These are phyloP conservation scores for Fagopyrum tataricum DNA, from an alignment of 148 eudicot genomes.

Conservation along the genomic window DNA sequence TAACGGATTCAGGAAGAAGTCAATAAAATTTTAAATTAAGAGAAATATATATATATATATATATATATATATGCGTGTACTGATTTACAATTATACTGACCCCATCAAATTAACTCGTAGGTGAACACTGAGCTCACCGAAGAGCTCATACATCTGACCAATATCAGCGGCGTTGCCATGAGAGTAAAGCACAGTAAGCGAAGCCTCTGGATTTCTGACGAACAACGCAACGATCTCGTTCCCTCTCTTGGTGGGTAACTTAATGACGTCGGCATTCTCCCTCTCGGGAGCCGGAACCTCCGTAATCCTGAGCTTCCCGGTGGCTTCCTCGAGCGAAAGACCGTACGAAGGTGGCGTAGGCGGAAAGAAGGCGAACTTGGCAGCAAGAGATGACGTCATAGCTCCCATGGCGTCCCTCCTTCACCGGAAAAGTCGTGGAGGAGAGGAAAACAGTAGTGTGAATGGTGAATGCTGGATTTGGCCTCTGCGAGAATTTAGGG, in stretches of 20 bases:
- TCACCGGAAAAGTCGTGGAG: not conserved
- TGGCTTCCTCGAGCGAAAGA: slow-evolving; percentile 2
- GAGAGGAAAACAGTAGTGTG: not conserved
- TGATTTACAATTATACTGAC: slow-evolving; percentile 24
- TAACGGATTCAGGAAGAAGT: not conserved
- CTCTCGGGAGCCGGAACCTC: not conserved
- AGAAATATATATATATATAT: not conserved
- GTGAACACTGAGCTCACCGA: slow-evolving; percentile 59
- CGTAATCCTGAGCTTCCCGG: slow-evolving; percentile 13
- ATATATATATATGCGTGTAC: not conserved
- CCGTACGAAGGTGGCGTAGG: slow-evolving; percentile 9
- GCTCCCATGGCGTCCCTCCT: not conserved
- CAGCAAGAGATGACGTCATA: slow-evolving; percentile 10
- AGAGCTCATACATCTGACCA: slow-evolving; percentile 78
- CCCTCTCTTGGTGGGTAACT: slow-evolving; percentile 28
- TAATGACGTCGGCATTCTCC: slow-evolving; percentile 4
- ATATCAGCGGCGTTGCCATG: slow-evolving; percentile 90
- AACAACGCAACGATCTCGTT: slow-evolving; percentile 39
- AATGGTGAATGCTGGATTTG: not conserved
- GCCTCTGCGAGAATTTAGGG: slow-evolving; percentile 4
- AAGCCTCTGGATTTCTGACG: slow-evolving; percentile 36
- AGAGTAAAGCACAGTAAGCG: slow-evolving; percentile 59
- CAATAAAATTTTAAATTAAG: not conserved
- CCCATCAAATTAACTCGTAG: slow-evolving; percentile 73
- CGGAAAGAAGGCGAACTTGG: slow-evolving; percentile 13